Conservation (phyloP, 352 stramenopile species). For the Aphanomyces invadans region DNA sequence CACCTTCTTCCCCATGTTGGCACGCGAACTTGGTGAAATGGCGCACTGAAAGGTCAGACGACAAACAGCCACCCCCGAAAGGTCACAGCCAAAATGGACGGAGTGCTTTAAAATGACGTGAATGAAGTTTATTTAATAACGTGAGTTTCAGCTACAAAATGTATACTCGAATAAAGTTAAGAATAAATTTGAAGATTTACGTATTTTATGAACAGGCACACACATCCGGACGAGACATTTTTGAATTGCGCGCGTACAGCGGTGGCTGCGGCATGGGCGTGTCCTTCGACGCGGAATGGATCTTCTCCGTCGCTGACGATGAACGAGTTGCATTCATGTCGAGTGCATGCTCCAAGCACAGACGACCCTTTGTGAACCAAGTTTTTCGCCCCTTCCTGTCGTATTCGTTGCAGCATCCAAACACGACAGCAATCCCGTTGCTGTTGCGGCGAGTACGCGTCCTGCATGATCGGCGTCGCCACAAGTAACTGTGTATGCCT, state of each 20-base stretch:
- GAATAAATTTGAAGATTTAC: no score
- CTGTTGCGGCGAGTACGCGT: not conserved
- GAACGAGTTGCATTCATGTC: not conserved
- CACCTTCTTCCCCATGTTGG: constrained; percentile 19
- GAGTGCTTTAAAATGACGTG: no score
- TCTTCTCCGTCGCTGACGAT: not conserved
- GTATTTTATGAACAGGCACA: not conserved
- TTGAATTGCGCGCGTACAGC: not conserved
- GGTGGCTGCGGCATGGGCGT: not conserved
- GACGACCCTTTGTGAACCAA: not conserved
- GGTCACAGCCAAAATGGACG: not conserved
- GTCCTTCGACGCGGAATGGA: not conserved
- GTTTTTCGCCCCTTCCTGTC: constrained; percentile 14
- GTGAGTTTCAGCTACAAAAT: no score
- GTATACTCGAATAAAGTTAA: no score
- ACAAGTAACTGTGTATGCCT: not conserved
- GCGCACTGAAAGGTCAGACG: constrained; percentile 1
- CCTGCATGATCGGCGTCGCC: not conserved
- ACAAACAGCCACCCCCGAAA: not conserved
- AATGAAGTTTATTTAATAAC: not conserved
- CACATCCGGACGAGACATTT: not conserved
- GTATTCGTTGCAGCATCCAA: constrained; percentile 6
- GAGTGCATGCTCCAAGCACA: not conserved
- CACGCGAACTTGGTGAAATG: not conserved
- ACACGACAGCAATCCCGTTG: not conserved